Evolutionary conservation across 768 basidiomycete genomes (phyloP), one percentile per base, ranked within the genome.

Genomic region (Gloeophyllum trabeum): DNA sequence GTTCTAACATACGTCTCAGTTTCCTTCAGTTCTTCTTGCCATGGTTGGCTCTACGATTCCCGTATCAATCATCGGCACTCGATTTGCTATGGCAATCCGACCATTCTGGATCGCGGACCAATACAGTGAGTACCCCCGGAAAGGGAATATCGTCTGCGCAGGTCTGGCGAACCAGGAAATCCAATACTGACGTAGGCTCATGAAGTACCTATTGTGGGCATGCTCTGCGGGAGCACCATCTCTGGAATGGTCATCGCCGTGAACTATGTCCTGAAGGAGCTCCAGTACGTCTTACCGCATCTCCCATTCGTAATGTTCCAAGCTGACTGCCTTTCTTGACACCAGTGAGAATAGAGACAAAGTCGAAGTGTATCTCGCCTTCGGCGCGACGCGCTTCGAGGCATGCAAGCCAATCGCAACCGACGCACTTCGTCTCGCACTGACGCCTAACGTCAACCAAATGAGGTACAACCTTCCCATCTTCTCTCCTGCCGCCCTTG

Each of bases 61-160:
- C 0, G 76, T 88, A 20, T 82, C 88, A 1, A 72, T 91, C 43
- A 61, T 90, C 7, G 88, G 88, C 0, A 69, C 75, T 1, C 70
- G 72, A 4, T 89, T 73, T 49, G 82, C 87, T 2, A 90, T 92
- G 82, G 66, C 70, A 0, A 65, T 81, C 12, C 56, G 72, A 0
- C 86, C 86, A 2, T 88, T 92, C 58, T 92, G 91, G 90, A 72
- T 65, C 20, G 87, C 90, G 0, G 76, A 78, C 26, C 82, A 88
- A 54, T 91, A 79, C 51, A 80, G 87, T 85, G 46, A 32, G 78
- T 47, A 14, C 6, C 28, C 19, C 20, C 23, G 25, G 28, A n/a
- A 35, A 25, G 46, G 18, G 10, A 13, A 18, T 21, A 13, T 19
- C 10, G 32, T 20, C 25, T 28, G 25, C 30, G 25, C 12, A 34